Base-by-base conservation (phyloP, 768 basidiomycete species). In the Kwoniella sp. region DNA sequence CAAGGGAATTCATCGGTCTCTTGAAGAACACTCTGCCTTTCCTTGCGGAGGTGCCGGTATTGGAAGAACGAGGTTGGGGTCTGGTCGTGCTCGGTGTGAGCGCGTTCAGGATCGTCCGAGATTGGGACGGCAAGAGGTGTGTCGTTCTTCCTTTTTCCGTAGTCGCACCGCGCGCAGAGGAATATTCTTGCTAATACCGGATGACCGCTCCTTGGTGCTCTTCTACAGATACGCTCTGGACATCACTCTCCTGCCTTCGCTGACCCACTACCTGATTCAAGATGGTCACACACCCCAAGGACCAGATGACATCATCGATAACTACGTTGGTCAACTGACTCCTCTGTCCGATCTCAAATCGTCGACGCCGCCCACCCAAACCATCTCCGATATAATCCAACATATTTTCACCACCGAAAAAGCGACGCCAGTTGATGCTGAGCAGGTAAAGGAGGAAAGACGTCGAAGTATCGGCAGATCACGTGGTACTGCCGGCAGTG, bases 41-140 rank as follows among this genome's bases (percentile, higher is more conserved):
- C 52, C 88, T 88, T 8, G 84, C 86, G 7, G 88, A 89, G 75
- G 82, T 92, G 9, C 89, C 92, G 65, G 13, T 5, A 4, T 25
- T 73, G 47, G 22, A 56, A 23, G 28, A 57, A 11, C n/a, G n/a
- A 5, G 23, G 28, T 17, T 48, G 31, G 31, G 25, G 50, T 20
- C 53, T 75, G 29, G 70, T 72, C 9, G 58, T 72, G 4, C 34
- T 64, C 48, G 45, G 58, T 26, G 66, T 72, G 1, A 61, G 57
- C 15, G 51, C 37, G 2, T 77, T 62, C 45, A 65, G 72, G n/a
- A 63, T 77, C 22, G 61, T 73, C 4, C 71, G 65, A 59, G 76
- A 77, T 58, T 38, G 58, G 23, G 58, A 64, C 11, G 38, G 55
- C 2, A 56, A 47, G 29, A 50, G 66, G 69, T 70, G 45, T 53